These are phyloP conservation scores for Metarhizium anisopliae DNA, from an alignment of 2,329 filamentous ascomycete species.

Conservation along the genomic window DNA sequence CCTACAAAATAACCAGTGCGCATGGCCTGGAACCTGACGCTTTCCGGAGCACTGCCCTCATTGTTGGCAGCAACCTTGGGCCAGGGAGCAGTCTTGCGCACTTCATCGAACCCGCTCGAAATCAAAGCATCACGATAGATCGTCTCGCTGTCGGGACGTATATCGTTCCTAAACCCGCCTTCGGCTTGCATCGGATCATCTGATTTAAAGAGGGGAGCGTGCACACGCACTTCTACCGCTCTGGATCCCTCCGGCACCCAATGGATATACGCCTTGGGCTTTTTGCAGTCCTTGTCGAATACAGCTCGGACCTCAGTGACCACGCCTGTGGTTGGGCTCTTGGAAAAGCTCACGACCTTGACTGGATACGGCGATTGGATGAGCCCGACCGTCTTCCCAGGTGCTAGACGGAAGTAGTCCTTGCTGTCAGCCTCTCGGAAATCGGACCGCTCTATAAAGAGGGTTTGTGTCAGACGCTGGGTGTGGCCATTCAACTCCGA, in stretches of 20 bases:
- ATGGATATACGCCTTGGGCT: conserved; percentile 73
- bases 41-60: conserved; percentile 54
- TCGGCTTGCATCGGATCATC: conserved; percentile 61
- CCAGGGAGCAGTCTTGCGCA: conserved; percentile 65
- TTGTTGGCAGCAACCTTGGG: conserved; percentile 63
- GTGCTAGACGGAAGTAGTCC: conserved; percentile 73
- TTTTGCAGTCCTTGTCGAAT: conserved; percentile 59
- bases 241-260: conserved; percentile 64
- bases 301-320: conserved; percentile 55
- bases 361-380: conserved; percentile 64
- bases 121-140: conserved; percentile 65
- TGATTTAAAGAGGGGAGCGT: conserved; percentile 73
- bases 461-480: conserved; percentile 60
- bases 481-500: conserved; percentile 22
- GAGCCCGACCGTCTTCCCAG: conserved; percentile 67
- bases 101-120: conserved; percentile 69
- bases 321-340: conserved; percentile 45
- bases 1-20: conserved; percentile 68
- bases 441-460: conserved; percentile 48
- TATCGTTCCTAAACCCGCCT: conserved; percentile 70
- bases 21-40: conserved; percentile 78
- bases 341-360: conserved; percentile 59
- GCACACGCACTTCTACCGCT: conserved; percentile 63
- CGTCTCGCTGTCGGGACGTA: conserved; percentile 72
- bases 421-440: conserved; percentile 66